Conservation (phyloP, 805 yeast species). For the Candida khao-thaluensis region DNA sequence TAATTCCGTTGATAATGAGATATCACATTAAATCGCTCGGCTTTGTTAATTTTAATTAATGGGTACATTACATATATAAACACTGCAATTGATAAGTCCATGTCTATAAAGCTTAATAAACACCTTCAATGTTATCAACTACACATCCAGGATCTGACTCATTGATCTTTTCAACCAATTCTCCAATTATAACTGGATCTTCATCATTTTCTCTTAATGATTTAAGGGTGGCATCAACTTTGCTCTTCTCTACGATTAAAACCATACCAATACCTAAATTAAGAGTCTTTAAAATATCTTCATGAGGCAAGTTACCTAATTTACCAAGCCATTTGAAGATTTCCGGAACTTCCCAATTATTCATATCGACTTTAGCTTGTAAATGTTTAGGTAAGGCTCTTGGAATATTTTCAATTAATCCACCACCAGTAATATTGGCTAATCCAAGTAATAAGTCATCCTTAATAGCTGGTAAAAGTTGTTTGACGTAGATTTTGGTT, state of each 20-base stretch:
- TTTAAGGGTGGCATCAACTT: constrained; percentile 56
- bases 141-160: constrained; percentile 60
- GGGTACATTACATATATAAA: no score
- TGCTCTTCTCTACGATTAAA: constrained; percentile 68
- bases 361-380: constrained; percentile 78
- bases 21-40: no score
- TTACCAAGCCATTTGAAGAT: constrained; percentile 93
- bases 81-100: no score
- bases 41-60: no score
- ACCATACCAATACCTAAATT: constrained; percentile 98
- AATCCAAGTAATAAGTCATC: constrained; percentile 75
- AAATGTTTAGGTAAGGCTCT: constrained; percentile 83
- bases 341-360: constrained; percentile 78
- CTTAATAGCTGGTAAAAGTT: constrained; percentile 70
- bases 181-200: constrained; percentile 55
- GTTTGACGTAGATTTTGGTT: constrained; percentile 92
- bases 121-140: constrained; percentile 45
- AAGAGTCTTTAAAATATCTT: constrained; percentile 85
- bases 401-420: constrained; percentile 93
- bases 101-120: no score
- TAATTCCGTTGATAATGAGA: constrained; percentile 5
- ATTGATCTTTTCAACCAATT: constrained; percentile 34
- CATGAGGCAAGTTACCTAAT: constrained; percentile 84
- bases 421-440: constrained; percentile 99
- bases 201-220: constrained; percentile 68